These are phyloP conservation scores for Psilocybe tampanensis DNA, from an alignment of 768 basidiomycete species.

Conservation along the genomic window DNA sequence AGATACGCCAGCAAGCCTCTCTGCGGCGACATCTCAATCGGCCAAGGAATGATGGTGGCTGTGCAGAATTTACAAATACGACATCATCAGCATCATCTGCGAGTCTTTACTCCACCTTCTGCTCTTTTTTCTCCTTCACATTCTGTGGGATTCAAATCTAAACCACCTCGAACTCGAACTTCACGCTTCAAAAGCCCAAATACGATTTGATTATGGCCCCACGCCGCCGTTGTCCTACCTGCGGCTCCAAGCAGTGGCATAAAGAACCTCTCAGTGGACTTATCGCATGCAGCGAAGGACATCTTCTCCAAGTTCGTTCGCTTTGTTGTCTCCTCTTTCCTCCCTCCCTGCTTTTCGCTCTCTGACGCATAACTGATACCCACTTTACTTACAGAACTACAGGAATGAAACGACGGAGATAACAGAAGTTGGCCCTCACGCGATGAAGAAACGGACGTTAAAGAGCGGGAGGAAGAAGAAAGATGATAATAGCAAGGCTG, in stretches of 20 bases:
- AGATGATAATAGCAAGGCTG: conserved; percentile 48
- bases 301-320: conserved; percentile 75
- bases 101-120: too few relatives aligned
- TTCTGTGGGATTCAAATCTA: too few relatives aligned
- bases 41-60: conserved; percentile 15
- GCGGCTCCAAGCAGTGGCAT: conserved; percentile 86
- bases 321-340: conserved; percentile 1
- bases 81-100: background rate
- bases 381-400: conserved; percentile 59
- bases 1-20: conserved; percentile 4
- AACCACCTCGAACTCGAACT: too few relatives aligned
- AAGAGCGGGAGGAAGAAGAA: conserved; percentile 61
- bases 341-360: background rate
- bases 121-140: too few relatives aligned
- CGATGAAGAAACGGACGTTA: conserved; percentile 64
- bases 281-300: conserved; percentile 88
- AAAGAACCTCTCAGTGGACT: conserved; percentile 82
- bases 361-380: background rate
- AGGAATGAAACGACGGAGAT: conserved; percentile 77
- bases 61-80: conserved; percentile 16
- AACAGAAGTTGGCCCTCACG: conserved; percentile 63
- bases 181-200: too few relatives aligned
- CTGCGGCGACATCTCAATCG: background rate
- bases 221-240: conserved; percentile 70
- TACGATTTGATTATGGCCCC: conserved; percentile 48